Percentiles rank a stretch among this genome's conserved stretches.
Conservation (phyloP, 148 eudicot genomes). For the Silene latifolia region DNA sequence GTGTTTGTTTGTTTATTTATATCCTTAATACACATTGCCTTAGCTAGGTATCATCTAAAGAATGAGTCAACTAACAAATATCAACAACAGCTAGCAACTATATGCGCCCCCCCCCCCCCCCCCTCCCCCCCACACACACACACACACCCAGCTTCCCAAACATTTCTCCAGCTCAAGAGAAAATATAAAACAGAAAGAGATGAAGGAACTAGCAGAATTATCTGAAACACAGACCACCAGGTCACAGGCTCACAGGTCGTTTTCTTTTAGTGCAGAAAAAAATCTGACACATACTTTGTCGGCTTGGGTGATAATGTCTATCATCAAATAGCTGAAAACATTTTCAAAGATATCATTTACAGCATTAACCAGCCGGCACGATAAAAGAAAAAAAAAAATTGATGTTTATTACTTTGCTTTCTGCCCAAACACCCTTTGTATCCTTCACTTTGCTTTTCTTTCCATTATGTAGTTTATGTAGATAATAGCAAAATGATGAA, state of each 20-base stretch:
- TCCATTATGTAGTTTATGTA: background rate
- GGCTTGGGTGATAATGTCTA: background rate
- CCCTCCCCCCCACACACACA: too few species aligned
- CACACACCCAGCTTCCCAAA: background rate
- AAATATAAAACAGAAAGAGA: background rate
- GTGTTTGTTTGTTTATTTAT: background rate
- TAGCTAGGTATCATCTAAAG: background rate
- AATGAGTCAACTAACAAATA: background rate
- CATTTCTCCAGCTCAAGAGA: background rate
- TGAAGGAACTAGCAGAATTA: background rate
- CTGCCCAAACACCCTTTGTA: background rate
- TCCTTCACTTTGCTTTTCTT: background rate
- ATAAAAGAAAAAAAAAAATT: background rate
- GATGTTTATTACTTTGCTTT: background rate
- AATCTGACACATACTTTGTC: background rate
- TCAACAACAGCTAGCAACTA: background rate
- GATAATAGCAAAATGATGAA: background rate
- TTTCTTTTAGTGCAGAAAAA: background rate
- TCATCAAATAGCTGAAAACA: background rate
- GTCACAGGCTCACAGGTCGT: background rate
- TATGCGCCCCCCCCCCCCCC: background rate
- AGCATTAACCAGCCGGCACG: background rate
- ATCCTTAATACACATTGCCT: conserved; percentile 5
- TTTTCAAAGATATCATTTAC: background rate
- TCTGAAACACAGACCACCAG: background rate